Conservation (phyloP, 176 grass and related monocot species). For the Secale cereale region DNA sequence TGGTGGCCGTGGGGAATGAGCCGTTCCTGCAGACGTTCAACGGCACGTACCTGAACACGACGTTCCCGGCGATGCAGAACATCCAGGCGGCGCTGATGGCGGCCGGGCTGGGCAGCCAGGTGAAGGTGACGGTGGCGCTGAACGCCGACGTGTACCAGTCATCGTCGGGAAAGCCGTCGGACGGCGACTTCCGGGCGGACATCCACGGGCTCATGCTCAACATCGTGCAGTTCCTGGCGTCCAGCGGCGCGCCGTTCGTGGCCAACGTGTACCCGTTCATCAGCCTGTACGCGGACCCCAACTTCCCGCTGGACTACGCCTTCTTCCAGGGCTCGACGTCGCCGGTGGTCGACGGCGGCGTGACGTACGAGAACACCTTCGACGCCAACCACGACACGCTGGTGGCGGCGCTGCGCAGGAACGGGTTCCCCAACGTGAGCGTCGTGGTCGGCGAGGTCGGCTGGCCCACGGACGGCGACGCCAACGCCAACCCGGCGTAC, state of each 20-base stretch:
- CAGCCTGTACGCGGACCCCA: constrained; percentile 62
- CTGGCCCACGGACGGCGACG: constrained; percentile 83
- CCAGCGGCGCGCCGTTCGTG: constrained; percentile 60
- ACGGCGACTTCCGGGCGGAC: constrained; percentile 69
- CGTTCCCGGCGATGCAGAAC: constrained; percentile 82
- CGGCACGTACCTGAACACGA: constrained; percentile 66
- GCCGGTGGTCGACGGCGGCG: constrained; percentile 57
- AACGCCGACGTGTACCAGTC: constrained; percentile 86
- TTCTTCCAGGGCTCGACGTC: constrained; percentile 63
- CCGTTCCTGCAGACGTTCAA: constrained; percentile 78
- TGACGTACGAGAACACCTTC: constrained; percentile 68
- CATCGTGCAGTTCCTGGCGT: constrained; percentile 60
- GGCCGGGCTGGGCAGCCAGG: constrained; percentile 52
- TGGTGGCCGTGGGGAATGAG: constrained; percentile 79
- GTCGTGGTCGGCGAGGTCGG: constrained; percentile 75
- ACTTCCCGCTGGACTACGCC: constrained; percentile 86
- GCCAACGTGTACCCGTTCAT: constrained; percentile 93
- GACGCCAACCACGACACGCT: constrained; percentile 91
- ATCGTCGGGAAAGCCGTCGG: constrained; percentile 49
- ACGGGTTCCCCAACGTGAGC: constrained; percentile 66
- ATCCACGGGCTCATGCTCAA: constrained; percentile 67
- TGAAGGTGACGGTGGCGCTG: constrained; percentile 75
- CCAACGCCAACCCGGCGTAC: constrained; percentile 44
- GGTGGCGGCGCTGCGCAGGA: constrained; percentile 53
- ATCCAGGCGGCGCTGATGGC: constrained; percentile 66